phyloP scores from a whole-genome alignment of 768 basidiomycete genomes.

The Floccularia luteovirens region DNA sequence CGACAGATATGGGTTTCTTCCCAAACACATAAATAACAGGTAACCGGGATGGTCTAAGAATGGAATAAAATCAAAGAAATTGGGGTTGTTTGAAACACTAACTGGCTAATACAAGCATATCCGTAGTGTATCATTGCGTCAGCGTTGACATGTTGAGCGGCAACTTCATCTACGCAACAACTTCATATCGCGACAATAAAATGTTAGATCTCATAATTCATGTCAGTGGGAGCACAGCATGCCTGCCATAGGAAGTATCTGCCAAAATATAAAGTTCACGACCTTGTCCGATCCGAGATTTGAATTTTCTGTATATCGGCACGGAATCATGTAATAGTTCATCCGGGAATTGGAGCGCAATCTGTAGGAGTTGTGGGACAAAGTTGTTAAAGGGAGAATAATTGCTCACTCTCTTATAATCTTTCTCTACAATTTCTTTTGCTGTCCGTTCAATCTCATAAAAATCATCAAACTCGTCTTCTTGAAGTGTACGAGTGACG shows the following conservation, averaged over 20 bases:
- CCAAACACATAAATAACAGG: constrained; percentile 92
- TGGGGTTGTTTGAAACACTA: constrained; percentile 18
- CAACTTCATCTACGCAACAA: constrained; percentile 95
- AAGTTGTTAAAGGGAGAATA: background rate
- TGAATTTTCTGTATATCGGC: constrained; percentile 67
- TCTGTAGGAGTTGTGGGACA: constrained; percentile 27
- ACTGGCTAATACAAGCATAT: constrained; percentile 94
- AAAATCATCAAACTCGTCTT: constrained; percentile 46
- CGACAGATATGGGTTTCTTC: constrained; percentile 53
- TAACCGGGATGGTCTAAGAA: constrained; percentile 68
- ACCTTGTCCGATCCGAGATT: constrained; percentile 30
- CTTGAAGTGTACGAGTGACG: constrained; percentile 21
- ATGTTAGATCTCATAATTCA: background rate
- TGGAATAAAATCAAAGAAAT: constrained; percentile 2
- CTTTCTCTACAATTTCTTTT: constrained; percentile 46
- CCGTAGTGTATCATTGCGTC: constrained; percentile 93
- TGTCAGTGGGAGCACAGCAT: constrained; percentile 15
- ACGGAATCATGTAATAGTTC: constrained; percentile 85
- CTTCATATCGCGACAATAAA: constrained; percentile 26
- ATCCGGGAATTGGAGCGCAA: constrained; percentile 94
- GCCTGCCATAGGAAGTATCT: constrained; percentile 97
- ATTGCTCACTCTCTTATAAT: constrained; percentile 60
- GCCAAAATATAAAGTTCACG: constrained; percentile 86
- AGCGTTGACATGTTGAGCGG: constrained; percentile 89
- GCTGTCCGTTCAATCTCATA: constrained; percentile 73